phyloP scores from a whole-genome alignment of 805 yeast species.

The Monosporozyma siamensis region DNA sequence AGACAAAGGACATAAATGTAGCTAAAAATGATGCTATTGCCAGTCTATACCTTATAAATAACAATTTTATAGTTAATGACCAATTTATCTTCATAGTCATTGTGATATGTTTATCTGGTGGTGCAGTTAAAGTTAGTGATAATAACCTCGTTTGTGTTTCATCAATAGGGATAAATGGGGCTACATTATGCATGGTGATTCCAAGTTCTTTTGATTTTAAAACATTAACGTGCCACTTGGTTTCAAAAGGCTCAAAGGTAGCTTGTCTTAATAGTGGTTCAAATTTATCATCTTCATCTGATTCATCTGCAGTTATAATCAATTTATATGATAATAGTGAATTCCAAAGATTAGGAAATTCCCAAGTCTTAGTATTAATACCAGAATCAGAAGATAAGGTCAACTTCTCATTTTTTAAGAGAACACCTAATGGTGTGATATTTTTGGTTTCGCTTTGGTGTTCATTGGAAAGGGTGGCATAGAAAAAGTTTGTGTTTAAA shows the following conservation, averaged over 20 bases:
- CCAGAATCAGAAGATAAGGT: not conserved
- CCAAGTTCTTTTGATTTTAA: conserved; percentile 32
- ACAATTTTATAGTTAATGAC: conserved; percentile 46
- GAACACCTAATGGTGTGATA: conserved; percentile 11
- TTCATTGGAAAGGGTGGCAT: conserved; percentile 12
- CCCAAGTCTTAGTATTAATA: conserved; percentile 11
- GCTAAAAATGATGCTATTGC: conserved; percentile 64
- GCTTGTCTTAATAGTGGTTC: conserved; percentile 63
- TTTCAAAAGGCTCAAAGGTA: conserved; percentile 54
- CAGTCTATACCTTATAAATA: conserved; percentile 70
- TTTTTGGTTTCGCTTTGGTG: not conserved
- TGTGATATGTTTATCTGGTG: conserved; percentile 14
- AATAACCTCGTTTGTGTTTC: conserved; percentile 15
- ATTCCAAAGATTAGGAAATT: conserved; percentile 23
- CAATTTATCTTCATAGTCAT: conserved; percentile 18
- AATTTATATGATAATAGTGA: conserved; percentile 22
- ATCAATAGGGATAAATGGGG: conserved; percentile 53
- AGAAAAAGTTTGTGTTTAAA: conserved; percentile 13
- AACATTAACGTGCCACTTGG: conserved; percentile 66
- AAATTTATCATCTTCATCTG: conserved; percentile 25
- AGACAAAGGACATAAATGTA: conserved; percentile 42
- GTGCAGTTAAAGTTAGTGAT: conserved; percentile 17
- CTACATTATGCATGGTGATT: conserved; percentile 48
- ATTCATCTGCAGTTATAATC: conserved; percentile 3
- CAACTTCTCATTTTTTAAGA: conserved; percentile 6